Conservation (phyloP, 192 early-diverging fungal species). For the Coemansia sp. region DNA sequence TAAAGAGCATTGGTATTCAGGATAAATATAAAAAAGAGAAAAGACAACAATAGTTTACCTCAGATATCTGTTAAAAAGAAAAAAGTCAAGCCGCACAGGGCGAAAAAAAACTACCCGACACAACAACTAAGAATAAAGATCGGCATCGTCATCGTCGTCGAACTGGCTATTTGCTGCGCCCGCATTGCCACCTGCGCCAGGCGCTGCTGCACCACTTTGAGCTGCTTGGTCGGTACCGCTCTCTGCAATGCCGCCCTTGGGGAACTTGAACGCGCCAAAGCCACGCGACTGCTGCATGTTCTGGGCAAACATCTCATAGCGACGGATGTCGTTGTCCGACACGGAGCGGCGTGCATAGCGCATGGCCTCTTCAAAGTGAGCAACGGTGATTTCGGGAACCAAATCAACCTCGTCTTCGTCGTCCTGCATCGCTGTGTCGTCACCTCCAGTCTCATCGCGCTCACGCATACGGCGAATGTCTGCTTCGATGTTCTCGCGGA, state of each 20-base stretch:
- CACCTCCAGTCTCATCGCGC: conserved; percentile 71
- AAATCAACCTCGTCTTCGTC: conserved; percentile 77
- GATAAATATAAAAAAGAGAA: not conserved
- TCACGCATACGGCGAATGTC: conserved; percentile 77
- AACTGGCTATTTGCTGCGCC: conserved; percentile 35
- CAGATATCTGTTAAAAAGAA: too few species aligned
- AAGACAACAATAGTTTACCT: too few species aligned
- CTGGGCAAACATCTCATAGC: conserved; percentile 99
- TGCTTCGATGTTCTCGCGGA: conserved; percentile 92
- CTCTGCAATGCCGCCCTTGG: conserved; percentile 58
- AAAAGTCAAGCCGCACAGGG: too few species aligned
- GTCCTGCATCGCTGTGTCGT: conserved; percentile 72
- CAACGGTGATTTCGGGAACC: conserved; percentile 88
- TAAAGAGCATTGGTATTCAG: not conserved
- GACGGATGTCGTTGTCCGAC: conserved; percentile 94
- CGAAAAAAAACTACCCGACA: conserved; percentile 4
- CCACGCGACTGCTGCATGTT: conserved; percentile 96
- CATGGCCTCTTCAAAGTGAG: conserved; percentile 99
- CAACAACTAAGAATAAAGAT: conserved; percentile 47
- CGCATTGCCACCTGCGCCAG: conserved; percentile 2
- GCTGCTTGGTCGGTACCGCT: conserved; percentile 17
- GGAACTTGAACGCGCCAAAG: conserved; percentile 97
- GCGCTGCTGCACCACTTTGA: conserved; percentile 2
- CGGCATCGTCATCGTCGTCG: conserved; percentile 50
- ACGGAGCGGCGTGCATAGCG: conserved; percentile 94